Base-by-base conservation (phyloP, 1,284 basidiomycete species). In the Moesziomyces antarcticus region DNA sequence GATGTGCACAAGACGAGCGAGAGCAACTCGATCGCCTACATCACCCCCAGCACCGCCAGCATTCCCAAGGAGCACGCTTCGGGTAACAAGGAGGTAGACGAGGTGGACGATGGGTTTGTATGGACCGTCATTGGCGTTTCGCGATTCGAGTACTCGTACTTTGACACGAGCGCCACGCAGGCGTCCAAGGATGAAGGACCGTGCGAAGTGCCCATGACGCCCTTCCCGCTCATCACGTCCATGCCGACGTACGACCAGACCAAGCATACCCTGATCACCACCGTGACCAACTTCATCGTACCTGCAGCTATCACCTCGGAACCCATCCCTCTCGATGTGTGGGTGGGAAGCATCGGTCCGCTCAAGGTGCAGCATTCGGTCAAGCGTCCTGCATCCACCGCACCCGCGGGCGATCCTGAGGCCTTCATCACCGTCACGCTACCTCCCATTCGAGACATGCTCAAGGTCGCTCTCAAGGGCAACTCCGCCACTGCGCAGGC, bases 111-210 rank as follows among this genome's bases (percentile, higher is more conserved):
- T 82, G 94, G 93, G 85, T 88, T 95, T 63, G 93, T 93, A 80
- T 97, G 94, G 94, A 94, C 93, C 10, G 94, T 97, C 73, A 93
- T 94, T 67, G 93, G 94, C 50, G 94, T 97, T 56, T 93, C 92
- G 56, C 93, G 93, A 85, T 94, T 94, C 85, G 92, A 93, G 83
- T 94, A 93, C 83, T 93, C 93, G n/a, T 94, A 93, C 84, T 94
- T 94, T 82, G 93, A 94, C 80, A 92, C 92, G 7, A 90, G 92
- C 82, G 91, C 91, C 20, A 89, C 91, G 78, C 91, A 90, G 82
- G 90, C 88, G 75, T 89, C 85, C 62, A 89, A 92, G 77, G 91
- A 92, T 52, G 89, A 90, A 65, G 86, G 89, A 77, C 90, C 60
- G 3, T 54, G 46, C 47, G 63, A 67, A 41, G 63, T 76, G 14